Evolutionary conservation across 2,329 filamentous ascomycete genomes (phyloP), one percentile per base, ranked within the genome.

Genomic region (Aspergillus flavus): DNA sequence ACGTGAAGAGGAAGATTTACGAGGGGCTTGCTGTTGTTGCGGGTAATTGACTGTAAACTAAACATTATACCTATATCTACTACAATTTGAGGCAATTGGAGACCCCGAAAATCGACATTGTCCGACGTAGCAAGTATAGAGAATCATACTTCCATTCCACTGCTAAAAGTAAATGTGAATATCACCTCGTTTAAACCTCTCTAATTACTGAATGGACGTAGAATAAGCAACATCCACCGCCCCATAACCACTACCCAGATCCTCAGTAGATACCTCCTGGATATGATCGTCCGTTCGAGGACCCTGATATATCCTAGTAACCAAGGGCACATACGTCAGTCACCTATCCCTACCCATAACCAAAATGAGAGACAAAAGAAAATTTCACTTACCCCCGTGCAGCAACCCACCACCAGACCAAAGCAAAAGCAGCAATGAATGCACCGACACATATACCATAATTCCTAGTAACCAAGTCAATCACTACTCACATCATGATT

Each of bases 11-110:
- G 79, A 93, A 92, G 78, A 96, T 99, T 68, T 99, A 99, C 76
- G 92, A 96, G 69, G 94, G 93, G 10, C 79, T 99, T 75, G 95
- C 95, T 39, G 92, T 98, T 64, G 94, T 99, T 68, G 90, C 91
- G 19, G 92, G 91, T 53, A 86, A 85, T 56, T 92, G 76, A 55
- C n/a, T 28, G 43, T 55, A 62, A 45, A 21, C 59, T 67, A 41
- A 58, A 41, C 46, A 19, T 32, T 57, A 46, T 50, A 50, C 28
- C 16, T 45, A 58, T 32, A 57, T 39, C 30, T 36, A n/a, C 30
- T 32, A 26, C 32, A 46, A 34, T 34, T 23, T 57, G 26, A 30
- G 32, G 46, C 43, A 28, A 34, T 10, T 10, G 16, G 10, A 6
- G 9, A 19, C 23, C 36, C 39, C 28, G 11, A 48, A n/a, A 11